phyloP scores from a whole-genome alignment of 768 basidiomycete species.

The Xerocomellus amylosporus region DNA sequence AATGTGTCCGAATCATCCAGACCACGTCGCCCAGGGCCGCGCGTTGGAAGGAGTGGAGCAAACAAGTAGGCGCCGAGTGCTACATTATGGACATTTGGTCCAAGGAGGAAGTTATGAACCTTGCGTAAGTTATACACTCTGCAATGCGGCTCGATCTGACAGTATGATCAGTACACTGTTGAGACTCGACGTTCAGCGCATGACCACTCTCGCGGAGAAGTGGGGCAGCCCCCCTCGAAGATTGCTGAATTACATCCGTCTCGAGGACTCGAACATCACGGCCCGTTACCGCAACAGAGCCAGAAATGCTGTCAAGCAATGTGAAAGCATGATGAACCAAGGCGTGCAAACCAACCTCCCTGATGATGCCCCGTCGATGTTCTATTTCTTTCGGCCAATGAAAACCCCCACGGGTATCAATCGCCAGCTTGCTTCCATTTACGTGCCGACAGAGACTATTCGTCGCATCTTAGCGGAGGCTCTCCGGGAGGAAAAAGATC shows the following conservation, averaged over 20 bases:
- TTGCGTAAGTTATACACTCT: not conserved
- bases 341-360: not conserved
- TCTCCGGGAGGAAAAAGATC: too few relatives aligned
- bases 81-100: too few relatives aligned
- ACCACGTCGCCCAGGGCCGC: too few relatives aligned
- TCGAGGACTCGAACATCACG: not conserved
- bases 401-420: too few relatives aligned
- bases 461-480: too few relatives aligned
- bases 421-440: too few relatives aligned
- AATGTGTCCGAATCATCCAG: too few relatives aligned
- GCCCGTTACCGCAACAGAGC: fast-evolving
- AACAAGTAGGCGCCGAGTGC: too few relatives aligned
- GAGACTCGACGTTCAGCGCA: not conserved
- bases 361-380: not conserved
- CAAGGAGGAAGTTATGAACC: too few relatives aligned
- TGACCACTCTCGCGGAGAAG: not conserved
- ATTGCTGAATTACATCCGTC: not conserved
- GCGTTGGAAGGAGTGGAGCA: too few relatives aligned
- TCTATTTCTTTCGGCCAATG: not conserved
- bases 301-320: fast-evolving
- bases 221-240: not conserved
- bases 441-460: too few relatives aligned
- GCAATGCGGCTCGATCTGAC: not conserved
- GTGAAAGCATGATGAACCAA: not conserved
- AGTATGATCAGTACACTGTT: not conserved